Evolutionary conservation across 495 filamentous ascomycete genomes (phyloP), one percentile per base, ranked within the genome.

Genomic region (Cercophora newfieldiana): DNA sequence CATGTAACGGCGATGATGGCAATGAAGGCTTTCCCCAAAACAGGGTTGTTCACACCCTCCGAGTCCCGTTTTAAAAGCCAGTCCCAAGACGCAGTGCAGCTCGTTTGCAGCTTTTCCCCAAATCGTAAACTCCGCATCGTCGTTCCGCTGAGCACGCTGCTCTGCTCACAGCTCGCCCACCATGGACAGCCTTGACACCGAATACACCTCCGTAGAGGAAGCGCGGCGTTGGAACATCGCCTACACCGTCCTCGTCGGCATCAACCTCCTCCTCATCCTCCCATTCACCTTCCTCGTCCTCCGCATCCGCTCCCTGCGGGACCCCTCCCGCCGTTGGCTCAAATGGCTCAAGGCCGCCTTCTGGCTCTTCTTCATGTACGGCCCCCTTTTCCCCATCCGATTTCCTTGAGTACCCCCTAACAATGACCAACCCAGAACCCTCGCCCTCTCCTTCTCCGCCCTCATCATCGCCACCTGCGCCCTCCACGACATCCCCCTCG

Each of bases 201-300:
- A 53, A 53, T 53, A 19, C 50, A 53, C 2, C 50, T 8, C 10
- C 50, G 16, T 53, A 22, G 19, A 8, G 8, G 19, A 22, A 2
- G 5, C 50, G 16, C 50, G 50, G 16, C 50, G 50, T 19, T 53
- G 50, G 50, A 24, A 14, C 10, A 53, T 53, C 2, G n/a, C 50
- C 50, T 53, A 53, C 50, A 53, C 50, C 7, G 50, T 53, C 50
- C 50, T 53, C 10, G 50, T 53, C 19, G 50, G 50, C 50, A 53
- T 53, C 50, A 53, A 53, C 50, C 50, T 53, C 50, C 50, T 53
- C 24, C 50, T 53, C 50, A 53, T 53, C 50, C 24, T 53, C 50
- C 50, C 50, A 14, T 53, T 53, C 24, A 26, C 3, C 50, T 53
- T 53, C n/a, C n/a, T 53, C 50, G 50, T 53, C n/a, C 50, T 53